A percentile compares a stretch with the other conserved stretches of the same genome.
Evolutionary conservation across 2,329 filamentous ascomycete genomes (phyloP).

Genomic region (Didymella pinodella): DNA sequence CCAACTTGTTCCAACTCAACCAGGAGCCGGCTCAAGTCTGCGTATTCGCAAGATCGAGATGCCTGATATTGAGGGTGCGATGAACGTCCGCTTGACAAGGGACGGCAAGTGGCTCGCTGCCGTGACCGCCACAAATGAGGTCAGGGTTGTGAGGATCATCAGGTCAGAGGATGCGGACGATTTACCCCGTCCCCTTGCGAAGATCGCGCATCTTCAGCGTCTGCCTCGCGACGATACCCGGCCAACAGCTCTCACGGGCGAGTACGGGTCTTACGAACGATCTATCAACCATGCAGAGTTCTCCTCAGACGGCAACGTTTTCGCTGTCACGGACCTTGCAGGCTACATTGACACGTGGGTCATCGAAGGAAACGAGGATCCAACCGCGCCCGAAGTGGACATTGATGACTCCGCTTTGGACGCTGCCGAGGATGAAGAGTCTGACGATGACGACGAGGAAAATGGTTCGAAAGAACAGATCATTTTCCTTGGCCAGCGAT

Average conservation of each 20-base stretch:
- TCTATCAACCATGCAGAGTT: conserved; percentile 78
- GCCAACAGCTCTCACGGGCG: conserved; percentile 62
- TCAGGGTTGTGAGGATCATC: conserved; percentile 58
- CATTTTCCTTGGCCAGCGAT: conserved; percentile 68
- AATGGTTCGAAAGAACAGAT: conserved; percentile 52
- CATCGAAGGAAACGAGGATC: conserved; percentile 66
- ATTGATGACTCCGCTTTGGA: conserved; percentile 44
- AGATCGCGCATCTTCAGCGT: conserved; percentile 52
- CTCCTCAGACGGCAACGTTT: conserved; percentile 78
- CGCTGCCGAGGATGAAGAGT: conserved; percentile 43
- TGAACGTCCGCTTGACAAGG: conserved; percentile 72
- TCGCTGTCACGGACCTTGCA: conserved; percentile 81
- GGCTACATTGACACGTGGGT: conserved; percentile 91
- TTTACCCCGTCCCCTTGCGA: conserved; percentile 49
- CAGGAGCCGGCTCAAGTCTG: conserved; percentile 66
- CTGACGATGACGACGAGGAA: conserved; percentile 57
- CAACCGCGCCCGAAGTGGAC: conserved; percentile 53
- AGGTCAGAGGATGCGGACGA: conserved; percentile 52
- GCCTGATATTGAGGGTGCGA: conserved; percentile 71
- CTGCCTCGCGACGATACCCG: conserved; percentile 39
- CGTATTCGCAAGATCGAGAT: conserved; percentile 75
- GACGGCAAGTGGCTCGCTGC: conserved; percentile 74
- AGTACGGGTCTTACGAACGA: conserved; percentile 78
- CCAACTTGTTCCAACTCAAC: conserved; percentile 64
- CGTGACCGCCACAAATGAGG: conserved; percentile 55